Conservation (phyloP, 176 grass and related monocot species). For the Avena eriantha region DNA sequence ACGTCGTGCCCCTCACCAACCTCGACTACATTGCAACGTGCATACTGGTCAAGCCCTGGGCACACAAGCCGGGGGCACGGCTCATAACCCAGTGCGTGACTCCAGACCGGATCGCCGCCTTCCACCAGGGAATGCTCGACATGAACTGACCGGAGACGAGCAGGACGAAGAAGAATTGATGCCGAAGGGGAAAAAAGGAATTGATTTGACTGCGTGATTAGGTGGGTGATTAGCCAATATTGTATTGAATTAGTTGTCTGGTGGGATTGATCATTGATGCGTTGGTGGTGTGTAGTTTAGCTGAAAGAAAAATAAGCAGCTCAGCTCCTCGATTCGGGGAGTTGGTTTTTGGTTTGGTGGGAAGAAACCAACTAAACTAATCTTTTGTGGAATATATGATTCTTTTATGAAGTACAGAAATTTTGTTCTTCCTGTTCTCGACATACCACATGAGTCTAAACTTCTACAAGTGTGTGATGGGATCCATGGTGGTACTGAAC, state of each 20-base stretch:
- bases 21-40: slow-evolving; percentile 93
- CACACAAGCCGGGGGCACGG: slow-evolving; percentile 71
- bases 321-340: background rate
- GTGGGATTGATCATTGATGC: background rate
- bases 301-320: background rate
- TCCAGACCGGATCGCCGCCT: slow-evolving; percentile 62
- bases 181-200: background rate
- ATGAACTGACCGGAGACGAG: slow-evolving; percentile 5
- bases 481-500: too few relatives aligned
- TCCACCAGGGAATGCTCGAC: slow-evolving; percentile 72
- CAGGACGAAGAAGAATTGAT: background rate
- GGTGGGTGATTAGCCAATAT: background rate
- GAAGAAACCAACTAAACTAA: background rate
- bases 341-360: background rate
- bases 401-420: background rate
- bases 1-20: slow-evolving; percentile 86
- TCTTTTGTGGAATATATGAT: background rate
- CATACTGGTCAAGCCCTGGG: slow-evolving; percentile 77
- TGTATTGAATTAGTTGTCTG: background rate
- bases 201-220: background rate
- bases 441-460: too few relatives aligned
- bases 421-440: background rate
- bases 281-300: background rate
- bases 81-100: slow-evolving; percentile 94
- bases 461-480: too few relatives aligned